Evolutionary conservation across 2,329 filamentous ascomycete genomes (phyloP).

Genomic region (Trichothecium roseum): DNA sequence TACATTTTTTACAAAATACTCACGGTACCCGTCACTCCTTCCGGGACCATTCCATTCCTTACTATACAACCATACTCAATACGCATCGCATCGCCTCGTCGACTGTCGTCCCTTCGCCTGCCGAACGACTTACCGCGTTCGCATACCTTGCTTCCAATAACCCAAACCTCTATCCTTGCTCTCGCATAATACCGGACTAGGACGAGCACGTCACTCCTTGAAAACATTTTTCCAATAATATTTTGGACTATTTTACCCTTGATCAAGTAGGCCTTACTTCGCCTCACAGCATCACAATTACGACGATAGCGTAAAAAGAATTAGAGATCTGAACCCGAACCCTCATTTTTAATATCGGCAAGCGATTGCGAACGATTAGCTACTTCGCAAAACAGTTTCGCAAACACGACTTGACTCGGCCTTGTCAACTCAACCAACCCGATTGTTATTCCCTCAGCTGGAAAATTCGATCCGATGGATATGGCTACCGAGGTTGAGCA

Average conservation of each 20-base stretch:
- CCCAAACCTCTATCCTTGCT: too few species aligned
- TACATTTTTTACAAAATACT: conserved; percentile 11
- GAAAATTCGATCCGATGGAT: background rate
- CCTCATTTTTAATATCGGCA: too few species aligned
- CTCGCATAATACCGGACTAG: too few species aligned
- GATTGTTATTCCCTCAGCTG: too few species aligned
- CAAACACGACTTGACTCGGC: conserved; percentile 1
- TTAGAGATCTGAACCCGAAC: too few species aligned
- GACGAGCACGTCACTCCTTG: too few species aligned
- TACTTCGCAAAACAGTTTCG: conserved; percentile 3
- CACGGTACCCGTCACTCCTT: conserved; percentile 41
- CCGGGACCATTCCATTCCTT: conserved; percentile 35
- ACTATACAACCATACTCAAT: conserved; percentile 13
- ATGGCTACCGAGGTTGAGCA: conserved; percentile 31
- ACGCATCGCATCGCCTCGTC: conserved; percentile 6
- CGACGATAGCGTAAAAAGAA: too few species aligned
- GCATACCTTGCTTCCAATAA: too few species aligned
- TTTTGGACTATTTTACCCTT: too few species aligned
- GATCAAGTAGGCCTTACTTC: too few species aligned
- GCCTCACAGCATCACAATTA: too few species aligned
- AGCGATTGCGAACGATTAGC: background rate
- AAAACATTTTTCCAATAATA: too few species aligned
- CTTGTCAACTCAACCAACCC: conserved; percentile 1
- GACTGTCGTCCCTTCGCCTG: conserved; percentile 6
- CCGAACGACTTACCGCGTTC: background rate